phyloP scores from a whole-genome alignment of 805 yeast species.

The Cyberlindnera subsufficiens region DNA sequence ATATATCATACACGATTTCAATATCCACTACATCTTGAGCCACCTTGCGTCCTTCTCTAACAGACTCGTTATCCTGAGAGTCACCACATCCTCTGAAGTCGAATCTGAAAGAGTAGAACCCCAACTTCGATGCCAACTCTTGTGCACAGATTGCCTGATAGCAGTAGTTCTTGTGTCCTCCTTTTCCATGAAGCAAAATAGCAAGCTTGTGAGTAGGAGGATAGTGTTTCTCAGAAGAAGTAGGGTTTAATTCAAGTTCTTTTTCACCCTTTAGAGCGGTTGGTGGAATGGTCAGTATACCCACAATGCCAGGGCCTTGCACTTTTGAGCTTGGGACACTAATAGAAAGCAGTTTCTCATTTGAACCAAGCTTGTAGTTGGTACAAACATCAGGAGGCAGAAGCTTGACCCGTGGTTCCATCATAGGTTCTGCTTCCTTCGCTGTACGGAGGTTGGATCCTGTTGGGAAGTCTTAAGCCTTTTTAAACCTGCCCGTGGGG shows the following conservation, averaged over 20 bases:
- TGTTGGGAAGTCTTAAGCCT: too few relatives aligned
- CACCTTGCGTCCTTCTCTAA: conserved; percentile 46
- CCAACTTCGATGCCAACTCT: conserved; percentile 49
- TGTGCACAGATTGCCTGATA: conserved; percentile 63
- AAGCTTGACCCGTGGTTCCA: conserved; percentile 8
- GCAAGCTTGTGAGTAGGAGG: conserved; percentile 46
- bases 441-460: too few relatives aligned
- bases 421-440: too few relatives aligned
- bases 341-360: conserved; percentile 24
- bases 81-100: conserved; percentile 87
- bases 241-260: conserved; percentile 8
- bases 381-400: conserved; percentile 17
- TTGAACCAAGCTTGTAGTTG: conserved; percentile 15
- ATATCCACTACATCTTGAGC: conserved; percentile 67
- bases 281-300: conserved; percentile 30
- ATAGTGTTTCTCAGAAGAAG: conserved; percentile 13
- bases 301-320: conserved; percentile 28
- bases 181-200: conserved; percentile 75
- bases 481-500: too few relatives aligned
- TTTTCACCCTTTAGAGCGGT: conserved; percentile 19
- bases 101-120: conserved; percentile 63
- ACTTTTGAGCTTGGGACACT: conserved; percentile 18
- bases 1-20: conserved; percentile 33
- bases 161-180: conserved; percentile 77
- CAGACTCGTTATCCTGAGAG: conserved; percentile 41